Conservation (phyloP, 2,329 filamentous ascomycete species). For the Ascochyta koolunga region DNA sequence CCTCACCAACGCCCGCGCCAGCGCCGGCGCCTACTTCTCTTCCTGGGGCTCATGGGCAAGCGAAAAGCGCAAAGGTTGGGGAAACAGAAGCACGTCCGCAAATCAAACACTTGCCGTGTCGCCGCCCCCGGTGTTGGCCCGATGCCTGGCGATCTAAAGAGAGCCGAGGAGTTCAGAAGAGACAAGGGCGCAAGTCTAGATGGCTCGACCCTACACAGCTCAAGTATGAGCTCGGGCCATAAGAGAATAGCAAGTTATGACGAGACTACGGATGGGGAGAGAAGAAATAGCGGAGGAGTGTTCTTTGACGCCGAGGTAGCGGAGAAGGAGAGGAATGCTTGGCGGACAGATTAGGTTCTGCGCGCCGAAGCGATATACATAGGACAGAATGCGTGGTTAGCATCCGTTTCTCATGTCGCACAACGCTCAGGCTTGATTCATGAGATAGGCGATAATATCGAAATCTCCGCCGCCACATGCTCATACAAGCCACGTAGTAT, state of each 20-base stretch:
- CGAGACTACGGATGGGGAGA: constrained; percentile 11
- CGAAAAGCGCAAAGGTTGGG: constrained; percentile 68
- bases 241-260: constrained; percentile 13
- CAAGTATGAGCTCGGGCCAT: neutral
- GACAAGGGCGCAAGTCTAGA: constrained; percentile 24
- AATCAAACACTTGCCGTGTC: constrained; percentile 29
- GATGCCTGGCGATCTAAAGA: constrained; percentile 31
- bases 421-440: too few relatives aligned
- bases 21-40: constrained; percentile 67
- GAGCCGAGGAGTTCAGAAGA: constrained; percentile 35
- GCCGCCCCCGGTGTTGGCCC: constrained; percentile 26
- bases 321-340: constrained; percentile 13
- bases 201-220: constrained; percentile 8
- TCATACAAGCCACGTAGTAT: too few relatives aligned
- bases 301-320: constrained; percentile 13
- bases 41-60: constrained; percentile 71
- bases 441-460: too few relatives aligned
- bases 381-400: too few relatives aligned
- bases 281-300: neutral
- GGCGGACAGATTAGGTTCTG: neutral
- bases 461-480: too few relatives aligned
- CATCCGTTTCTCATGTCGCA: too few relatives aligned
- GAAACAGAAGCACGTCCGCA: constrained; percentile 18
- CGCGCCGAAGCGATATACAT: too few relatives aligned
- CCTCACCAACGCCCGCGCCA: constrained; percentile 47